Conservation (phyloP, 2,329 filamentous ascomycete species). For the Elsinoe ampelina region DNA sequence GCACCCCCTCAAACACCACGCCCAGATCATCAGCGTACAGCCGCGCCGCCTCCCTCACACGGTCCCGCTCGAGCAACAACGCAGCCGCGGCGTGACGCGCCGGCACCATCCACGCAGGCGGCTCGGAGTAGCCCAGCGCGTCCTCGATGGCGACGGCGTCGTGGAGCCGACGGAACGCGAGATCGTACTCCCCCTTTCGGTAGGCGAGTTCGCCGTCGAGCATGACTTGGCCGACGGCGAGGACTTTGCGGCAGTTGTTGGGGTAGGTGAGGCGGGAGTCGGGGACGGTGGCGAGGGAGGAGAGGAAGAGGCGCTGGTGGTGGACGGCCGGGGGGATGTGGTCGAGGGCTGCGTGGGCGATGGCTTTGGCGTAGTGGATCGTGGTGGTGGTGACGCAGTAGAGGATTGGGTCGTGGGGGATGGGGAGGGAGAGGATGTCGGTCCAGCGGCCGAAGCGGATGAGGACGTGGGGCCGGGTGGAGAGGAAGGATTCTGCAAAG, state of each 20-base stretch:
- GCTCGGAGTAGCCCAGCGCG: slow-evolving; percentile 58
- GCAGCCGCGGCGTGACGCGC: slow-evolving; percentile 60
- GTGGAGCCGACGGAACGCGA: slow-evolving; percentile 50
- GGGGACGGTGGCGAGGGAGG: slow-evolving; percentile 46
- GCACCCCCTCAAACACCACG: slow-evolving; percentile 18
- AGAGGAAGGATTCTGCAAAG: slow-evolving; percentile 64
- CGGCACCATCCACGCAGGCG: slow-evolving; percentile 73
- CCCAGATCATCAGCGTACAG: slow-evolving; percentile 35
- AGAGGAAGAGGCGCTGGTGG: slow-evolving; percentile 39
- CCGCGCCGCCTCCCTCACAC: slow-evolving; percentile 29
- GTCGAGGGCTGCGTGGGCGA: slow-evolving; percentile 55
- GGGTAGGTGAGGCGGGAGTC: slow-evolving; percentile 57
- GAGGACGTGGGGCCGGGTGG: slow-evolving; percentile 58
- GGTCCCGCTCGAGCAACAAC: slow-evolving; percentile 55
- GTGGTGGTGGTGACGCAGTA: slow-evolving; percentile 64
- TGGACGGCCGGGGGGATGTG: slow-evolving; percentile 46
- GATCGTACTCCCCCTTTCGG: slow-evolving; percentile 48
- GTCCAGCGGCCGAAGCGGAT: slow-evolving; percentile 66
- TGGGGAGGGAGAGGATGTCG: slow-evolving; percentile 48
- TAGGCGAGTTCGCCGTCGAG: slow-evolving; percentile 67
- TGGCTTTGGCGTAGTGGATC: slow-evolving; percentile 56
- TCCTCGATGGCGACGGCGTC: slow-evolving; percentile 52
- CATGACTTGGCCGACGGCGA: slow-evolving; percentile 53
- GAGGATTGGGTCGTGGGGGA: slow-evolving; percentile 51
- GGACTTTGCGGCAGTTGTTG: slow-evolving; percentile 54